Evolutionary conservation across 1,139 yeast species (phyloP).

Genomic region (Trichomonascaceae sp.): DNA sequence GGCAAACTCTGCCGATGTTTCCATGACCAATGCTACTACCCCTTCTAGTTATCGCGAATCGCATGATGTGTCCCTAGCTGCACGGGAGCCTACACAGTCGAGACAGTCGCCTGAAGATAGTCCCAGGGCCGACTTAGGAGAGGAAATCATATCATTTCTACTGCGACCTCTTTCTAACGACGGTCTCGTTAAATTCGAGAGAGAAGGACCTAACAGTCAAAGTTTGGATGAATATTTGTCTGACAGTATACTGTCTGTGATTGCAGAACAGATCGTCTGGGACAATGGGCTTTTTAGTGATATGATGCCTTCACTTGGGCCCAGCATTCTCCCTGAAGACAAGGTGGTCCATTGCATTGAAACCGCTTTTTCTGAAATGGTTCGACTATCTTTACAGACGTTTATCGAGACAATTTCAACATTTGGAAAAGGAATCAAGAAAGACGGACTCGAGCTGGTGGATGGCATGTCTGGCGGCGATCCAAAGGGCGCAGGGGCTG

Average conservation of each 20-base stretch:
- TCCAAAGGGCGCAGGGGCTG: background rate
- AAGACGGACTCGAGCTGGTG: background rate
- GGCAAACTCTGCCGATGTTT: background rate
- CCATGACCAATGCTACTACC: background rate
- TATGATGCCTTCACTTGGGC: constrained; percentile 10
- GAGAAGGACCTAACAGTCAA: background rate
- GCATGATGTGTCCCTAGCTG: background rate
- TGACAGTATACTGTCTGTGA: background rate
- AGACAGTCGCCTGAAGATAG: background rate
- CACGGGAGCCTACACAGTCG: background rate
- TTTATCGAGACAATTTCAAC: constrained; percentile 11
- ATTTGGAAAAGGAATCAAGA: background rate
- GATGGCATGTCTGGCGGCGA: background rate
- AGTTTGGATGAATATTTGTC: background rate
- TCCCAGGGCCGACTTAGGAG: background rate
- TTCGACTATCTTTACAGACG: constrained; percentile 18
- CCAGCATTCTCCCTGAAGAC: constrained; percentile 15
- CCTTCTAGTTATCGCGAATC: background rate
- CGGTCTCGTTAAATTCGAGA: background rate
- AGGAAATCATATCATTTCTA: background rate
- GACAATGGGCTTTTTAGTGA: constrained; percentile 30
- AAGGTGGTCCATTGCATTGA: constrained; percentile 14
- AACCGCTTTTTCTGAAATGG: constrained; percentile 17
- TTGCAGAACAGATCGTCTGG: constrained; percentile 39
- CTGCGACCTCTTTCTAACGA: background rate